Conservation (phyloP, 1,284 basidiomycete species). For the Apiotrichum siamense region DNA sequence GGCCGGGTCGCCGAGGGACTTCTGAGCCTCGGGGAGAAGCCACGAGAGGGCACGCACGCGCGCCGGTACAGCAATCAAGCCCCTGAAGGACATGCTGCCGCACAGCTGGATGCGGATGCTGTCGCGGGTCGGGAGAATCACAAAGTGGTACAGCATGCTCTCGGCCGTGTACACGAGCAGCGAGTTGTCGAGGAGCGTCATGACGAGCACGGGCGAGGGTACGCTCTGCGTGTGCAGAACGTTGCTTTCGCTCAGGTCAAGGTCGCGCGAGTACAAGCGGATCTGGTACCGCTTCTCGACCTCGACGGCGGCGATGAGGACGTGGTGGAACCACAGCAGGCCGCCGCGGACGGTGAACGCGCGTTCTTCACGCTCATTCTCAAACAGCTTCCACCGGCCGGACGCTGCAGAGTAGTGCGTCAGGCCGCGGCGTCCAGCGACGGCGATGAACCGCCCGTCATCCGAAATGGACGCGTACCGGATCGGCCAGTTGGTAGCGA, state of each 20-base stretch:
- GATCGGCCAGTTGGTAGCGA: conserved; percentile 90
- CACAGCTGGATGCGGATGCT: conserved; percentile 81
- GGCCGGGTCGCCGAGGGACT: conserved; percentile 87
- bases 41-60: conserved; percentile 89
- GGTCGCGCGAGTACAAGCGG: conserved; percentile 89
- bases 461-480: conserved; percentile 84
- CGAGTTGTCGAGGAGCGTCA: conserved; percentile 91
- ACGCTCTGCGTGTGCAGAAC: conserved; percentile 78
- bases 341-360: conserved; percentile 85
- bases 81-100: conserved; percentile 90
- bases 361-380: conserved; percentile 77
- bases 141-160: conserved; percentile 87
- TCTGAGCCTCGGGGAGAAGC: conserved; percentile 91
- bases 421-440: conserved; percentile 85
- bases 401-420: conserved; percentile 91
- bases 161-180: conserved; percentile 96
- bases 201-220: conserved; percentile 68
- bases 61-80: conserved; percentile 77
- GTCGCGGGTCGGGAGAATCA: conserved; percentile 79
- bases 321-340: conserved; percentile 93
- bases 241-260: conserved; percentile 78
- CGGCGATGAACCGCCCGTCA: conserved; percentile 86
- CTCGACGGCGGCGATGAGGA: conserved; percentile 85
- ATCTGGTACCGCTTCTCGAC: conserved; percentile 75
- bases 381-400: conserved; percentile 91